Conservation (phyloP, 2,329 filamentous ascomycete species). For the Eutypa lata region DNA sequence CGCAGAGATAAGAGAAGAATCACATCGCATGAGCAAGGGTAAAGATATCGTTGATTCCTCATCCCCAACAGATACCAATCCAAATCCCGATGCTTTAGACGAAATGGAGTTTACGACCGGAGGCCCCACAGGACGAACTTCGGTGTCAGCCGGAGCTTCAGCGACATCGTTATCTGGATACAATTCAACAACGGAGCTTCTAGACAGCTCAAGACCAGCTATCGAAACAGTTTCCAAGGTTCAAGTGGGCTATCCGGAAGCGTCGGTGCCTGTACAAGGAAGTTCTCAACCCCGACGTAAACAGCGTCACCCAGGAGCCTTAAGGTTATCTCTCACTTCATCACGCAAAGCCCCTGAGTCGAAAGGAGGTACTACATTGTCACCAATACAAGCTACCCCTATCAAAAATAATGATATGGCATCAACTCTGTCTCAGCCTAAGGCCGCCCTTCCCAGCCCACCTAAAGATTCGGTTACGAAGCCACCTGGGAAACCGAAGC, state of each 20-base stretch:
- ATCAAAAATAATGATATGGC: slow-evolving; percentile 11
- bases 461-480: slow-evolving; percentile 9
- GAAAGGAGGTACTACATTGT: slow-evolving; percentile 7
- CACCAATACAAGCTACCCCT: slow-evolving; percentile 18
- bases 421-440: slow-evolving; percentile 6
- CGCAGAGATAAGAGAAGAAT: background rate
- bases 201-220: background rate
- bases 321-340: slow-evolving; percentile 20
- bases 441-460: slow-evolving; percentile 5
- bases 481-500: slow-evolving; percentile 9
- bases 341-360: slow-evolving; percentile 16
- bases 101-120: background rate
- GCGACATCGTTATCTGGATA: background rate
- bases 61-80: background rate
- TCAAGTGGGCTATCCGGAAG: background rate
- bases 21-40: background rate
- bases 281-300: background rate
- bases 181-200: background rate
- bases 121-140: background rate
- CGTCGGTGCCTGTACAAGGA: background rate
- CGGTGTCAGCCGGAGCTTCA: background rate
- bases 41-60: background rate
- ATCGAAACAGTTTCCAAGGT: background rate
- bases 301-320: slow-evolving; percentile 7
- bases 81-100: background rate